These are phyloP conservation scores for Hanseniaspora meyeri DNA, from an alignment of 805 yeast species.

Conservation along the genomic window DNA sequence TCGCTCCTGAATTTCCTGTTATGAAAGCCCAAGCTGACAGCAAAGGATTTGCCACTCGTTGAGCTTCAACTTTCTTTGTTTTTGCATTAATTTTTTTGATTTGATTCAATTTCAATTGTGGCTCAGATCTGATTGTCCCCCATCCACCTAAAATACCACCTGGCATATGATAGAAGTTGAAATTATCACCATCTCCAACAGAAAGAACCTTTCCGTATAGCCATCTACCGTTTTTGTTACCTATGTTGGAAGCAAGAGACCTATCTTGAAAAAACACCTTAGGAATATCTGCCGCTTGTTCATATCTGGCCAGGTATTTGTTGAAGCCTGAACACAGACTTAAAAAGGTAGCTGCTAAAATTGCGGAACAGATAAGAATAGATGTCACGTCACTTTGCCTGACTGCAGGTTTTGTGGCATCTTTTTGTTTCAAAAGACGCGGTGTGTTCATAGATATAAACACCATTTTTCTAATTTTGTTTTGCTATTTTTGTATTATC, in stretches of 20 bases:
- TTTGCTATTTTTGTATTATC: not conserved
- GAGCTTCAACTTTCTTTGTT: not conserved
- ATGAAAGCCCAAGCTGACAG: not conserved
- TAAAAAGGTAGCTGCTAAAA: constrained; percentile 31
- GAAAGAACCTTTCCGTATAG: constrained; percentile 67
- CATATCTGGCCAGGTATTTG: constrained; percentile 38
- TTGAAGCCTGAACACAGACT: constrained; percentile 36
- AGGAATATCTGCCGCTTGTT: constrained; percentile 42
- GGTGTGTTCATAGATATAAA: not conserved
- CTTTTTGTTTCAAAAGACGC: not conserved
- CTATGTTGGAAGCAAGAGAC: not conserved
- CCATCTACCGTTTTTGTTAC: constrained; percentile 24
- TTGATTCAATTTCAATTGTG: constrained; percentile 33
- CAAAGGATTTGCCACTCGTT: not conserved
- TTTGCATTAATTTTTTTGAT: not conserved
- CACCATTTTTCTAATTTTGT: not conserved
- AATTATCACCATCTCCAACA: constrained; percentile 94
- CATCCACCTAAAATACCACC: constrained; percentile 83
- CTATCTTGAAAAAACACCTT: constrained; percentile 29
- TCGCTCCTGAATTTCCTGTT: not conserved
- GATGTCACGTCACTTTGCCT: not conserved
- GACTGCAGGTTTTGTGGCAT: not conserved
- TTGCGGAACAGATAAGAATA: constrained; percentile 23
- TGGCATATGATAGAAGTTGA: constrained; percentile 84
- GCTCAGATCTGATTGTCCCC: constrained; percentile 75